Percentiles rank a stretch among this genome's conserved stretches.
phyloP scores from a whole-genome alignment of 176 grass and related monocot species.

The maize (Zea mays) region Zm-B73-REFERENCE-NAM-5.0 NC_050098.1:5515001-5515500 shows the following conservation, averaged over 20 bases:
- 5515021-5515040: background rate
- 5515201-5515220: conserved; percentile 53
- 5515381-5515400: conserved; percentile 28
- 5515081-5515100: background rate
- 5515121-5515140: background rate
- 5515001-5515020: background rate
- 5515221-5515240: conserved; percentile 40
- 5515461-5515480: conserved; percentile 12
- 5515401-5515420: conserved; percentile 39
- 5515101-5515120: background rate
- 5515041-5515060: background rate
- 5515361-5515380: background rate
- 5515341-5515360: conserved; percentile 45
- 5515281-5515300: conserved; percentile 43
- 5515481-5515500: background rate
- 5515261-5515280: conserved; percentile 18
- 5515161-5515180: background rate
- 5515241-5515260: conserved; percentile 13
- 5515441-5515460: background rate
- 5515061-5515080: background rate
- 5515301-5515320: conserved; percentile 38
- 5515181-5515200: conserved; percentile 37
- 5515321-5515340: conserved; percentile 52
- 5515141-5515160: background rate
- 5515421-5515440: conserved; percentile 31